A percentile compares a stretch with the other conserved stretches of the same genome.
These are phyloP conservation scores for Chaetomium sp. DNA, from an alignment of 2,329 filamentous ascomycete species.

Conservation along the genomic window DNA sequence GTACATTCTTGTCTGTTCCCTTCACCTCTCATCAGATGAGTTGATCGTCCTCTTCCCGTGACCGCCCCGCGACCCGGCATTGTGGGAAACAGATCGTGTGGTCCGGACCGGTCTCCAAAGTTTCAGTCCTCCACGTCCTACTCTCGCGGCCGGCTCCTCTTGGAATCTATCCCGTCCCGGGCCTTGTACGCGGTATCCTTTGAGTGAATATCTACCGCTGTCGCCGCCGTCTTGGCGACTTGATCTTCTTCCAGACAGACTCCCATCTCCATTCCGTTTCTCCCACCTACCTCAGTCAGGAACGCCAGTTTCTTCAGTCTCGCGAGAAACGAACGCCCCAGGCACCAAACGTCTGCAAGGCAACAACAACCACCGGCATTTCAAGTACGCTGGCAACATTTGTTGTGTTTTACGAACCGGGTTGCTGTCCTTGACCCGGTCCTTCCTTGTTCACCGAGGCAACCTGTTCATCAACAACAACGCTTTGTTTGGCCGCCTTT, in stretches of 20 bases:
- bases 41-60: neutral
- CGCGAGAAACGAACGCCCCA: too few relatives aligned
- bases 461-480: neutral
- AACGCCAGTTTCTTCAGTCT: too few relatives aligned
- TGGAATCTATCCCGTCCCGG: neutral
- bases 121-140: neutral
- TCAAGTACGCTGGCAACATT: neutral
- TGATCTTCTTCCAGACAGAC: neutral
- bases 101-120: neutral
- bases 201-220: neutral
- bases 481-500: neutral
- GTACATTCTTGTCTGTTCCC: neutral
- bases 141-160: neutral
- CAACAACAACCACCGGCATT: too few relatives aligned
- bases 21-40: neutral
- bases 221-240: neutral
- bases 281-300: too few relatives aligned
- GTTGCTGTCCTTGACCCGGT: neutral
- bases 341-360: too few relatives aligned
- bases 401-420: neutral
- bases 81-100: neutral
- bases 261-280: too few relatives aligned
- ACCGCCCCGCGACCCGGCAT: neutral
- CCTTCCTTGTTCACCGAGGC: neutral
- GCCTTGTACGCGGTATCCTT: neutral